Conservation (phyloP, 2,329 filamentous ascomycete species). For the Monilinia fructigena region DNA sequence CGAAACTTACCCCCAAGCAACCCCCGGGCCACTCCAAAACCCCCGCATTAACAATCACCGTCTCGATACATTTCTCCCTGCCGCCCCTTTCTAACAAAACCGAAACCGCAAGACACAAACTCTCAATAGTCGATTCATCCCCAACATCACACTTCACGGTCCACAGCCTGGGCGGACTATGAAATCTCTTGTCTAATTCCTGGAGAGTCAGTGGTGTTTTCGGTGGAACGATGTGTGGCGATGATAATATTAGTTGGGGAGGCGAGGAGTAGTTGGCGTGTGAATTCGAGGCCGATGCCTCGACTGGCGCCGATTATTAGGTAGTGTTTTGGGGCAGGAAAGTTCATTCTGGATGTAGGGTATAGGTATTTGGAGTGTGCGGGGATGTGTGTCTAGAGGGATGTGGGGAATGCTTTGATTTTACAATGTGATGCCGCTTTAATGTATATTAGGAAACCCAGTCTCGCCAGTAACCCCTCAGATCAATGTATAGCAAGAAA, state of each 20-base stretch:
- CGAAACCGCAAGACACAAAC: conserved; percentile 52
- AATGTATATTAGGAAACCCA: background rate
- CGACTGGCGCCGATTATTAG: conserved; percentile 46
- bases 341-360: background rate
- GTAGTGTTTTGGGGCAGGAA: conserved; percentile 33
- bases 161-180: conserved; percentile 20
- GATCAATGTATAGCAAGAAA: background rate
- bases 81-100: background rate
- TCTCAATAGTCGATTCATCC: conserved; percentile 50
- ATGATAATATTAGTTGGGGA: conserved; percentile 45
- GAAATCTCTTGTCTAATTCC: background rate
- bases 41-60: conserved; percentile 10
- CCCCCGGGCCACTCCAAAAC: conserved; percentile 10
- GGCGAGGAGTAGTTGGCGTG: conserved; percentile 41
- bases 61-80: background rate
- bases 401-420: background rate
- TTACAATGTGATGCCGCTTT: background rate
- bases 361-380: background rate
- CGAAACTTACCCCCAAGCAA: conserved; percentile 11
- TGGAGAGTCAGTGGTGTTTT: background rate
- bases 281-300: conserved; percentile 48
- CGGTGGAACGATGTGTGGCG: conserved; percentile 45
- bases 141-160: conserved; percentile 51
- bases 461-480: background rate
- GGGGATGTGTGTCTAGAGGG: background rate